These are phyloP conservation scores for Ascochyta koolunga DNA, from an alignment of 2,329 filamentous ascomycete genomes.

Conservation along the genomic window DNA sequence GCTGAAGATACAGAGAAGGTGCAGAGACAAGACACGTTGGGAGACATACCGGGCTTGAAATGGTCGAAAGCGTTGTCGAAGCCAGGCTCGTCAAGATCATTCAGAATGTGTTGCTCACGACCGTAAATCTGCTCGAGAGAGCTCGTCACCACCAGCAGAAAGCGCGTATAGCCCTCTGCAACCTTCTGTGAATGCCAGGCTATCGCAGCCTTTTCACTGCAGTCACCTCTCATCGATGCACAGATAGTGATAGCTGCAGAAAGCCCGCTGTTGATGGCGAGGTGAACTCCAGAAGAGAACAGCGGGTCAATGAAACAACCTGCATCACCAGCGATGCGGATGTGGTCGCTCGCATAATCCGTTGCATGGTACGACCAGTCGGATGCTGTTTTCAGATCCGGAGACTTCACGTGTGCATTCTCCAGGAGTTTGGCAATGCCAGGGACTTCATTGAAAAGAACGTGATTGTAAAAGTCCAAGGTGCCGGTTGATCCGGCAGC, in stretches of 20 bases:
- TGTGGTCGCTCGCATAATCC: constrained; percentile 49
- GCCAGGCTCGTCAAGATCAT: constrained; percentile 50
- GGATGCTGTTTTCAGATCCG: constrained; percentile 13
- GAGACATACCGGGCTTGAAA: constrained; percentile 49
- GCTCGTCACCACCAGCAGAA: constrained; percentile 52
- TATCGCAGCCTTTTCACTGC: constrained; percentile 37
- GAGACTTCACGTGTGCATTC: neutral
- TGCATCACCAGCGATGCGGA: constrained; percentile 55
- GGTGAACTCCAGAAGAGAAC: constrained; percentile 57
- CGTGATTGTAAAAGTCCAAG: constrained; percentile 1
- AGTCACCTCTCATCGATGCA: constrained; percentile 49
- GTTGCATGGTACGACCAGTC: constrained; percentile 36
- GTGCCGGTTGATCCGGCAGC: neutral
- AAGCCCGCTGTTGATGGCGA: constrained; percentile 53
- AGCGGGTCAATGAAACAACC: constrained; percentile 59
- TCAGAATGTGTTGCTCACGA: constrained; percentile 49
- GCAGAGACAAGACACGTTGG: neutral
- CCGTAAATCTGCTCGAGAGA: constrained; percentile 51
- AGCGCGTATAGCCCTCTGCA: constrained; percentile 55
- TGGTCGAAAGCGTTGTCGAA: constrained; percentile 54
- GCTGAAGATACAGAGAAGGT: neutral
- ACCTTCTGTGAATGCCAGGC: constrained; percentile 55
- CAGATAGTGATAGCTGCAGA: constrained; percentile 55
- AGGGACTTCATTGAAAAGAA: neutral
- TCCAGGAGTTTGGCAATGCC: constrained; percentile 2